phyloP scores from a whole-genome alignment of 2,329 filamentous ascomycete species.

The Pestalotiopsis sp. region DNA sequence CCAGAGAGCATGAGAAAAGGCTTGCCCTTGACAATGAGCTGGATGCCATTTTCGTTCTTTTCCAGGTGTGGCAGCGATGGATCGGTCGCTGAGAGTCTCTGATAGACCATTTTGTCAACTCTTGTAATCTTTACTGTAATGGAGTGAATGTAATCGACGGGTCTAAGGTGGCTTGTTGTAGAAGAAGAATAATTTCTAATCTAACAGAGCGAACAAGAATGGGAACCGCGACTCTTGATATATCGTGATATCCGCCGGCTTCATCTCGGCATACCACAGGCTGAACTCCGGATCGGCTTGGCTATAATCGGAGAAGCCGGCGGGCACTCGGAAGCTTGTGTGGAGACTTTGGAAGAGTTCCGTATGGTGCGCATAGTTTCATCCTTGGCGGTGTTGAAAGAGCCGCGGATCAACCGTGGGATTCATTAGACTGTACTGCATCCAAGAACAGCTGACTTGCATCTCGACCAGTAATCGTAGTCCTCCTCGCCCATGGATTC shows the following conservation, averaged over 20 bases:
- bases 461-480: background rate
- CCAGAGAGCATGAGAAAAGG: constrained; percentile 34
- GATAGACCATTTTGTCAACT: background rate
- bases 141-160: background rate
- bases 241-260: background rate
- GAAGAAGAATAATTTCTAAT: background rate
- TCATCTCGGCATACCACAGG: background rate
- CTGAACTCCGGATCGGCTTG: background rate
- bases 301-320: background rate
- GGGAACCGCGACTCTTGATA: background rate
- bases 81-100: background rate
- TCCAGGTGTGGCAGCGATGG: constrained; percentile 5
- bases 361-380: background rate
- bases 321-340: background rate
- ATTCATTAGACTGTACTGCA: background rate
- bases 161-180: background rate
- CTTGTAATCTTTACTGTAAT: background rate
- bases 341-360: background rate
- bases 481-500: too few relatives aligned
- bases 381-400: background rate
- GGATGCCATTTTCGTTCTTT: constrained; percentile 18
- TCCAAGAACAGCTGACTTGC: background rate
- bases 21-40: constrained; percentile 39
- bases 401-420: background rate
- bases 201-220: background rate